Evolutionary conservation across 2,329 filamentous ascomycete genomes (phyloP).

Genomic region (Claviceps purpurea): DNA sequence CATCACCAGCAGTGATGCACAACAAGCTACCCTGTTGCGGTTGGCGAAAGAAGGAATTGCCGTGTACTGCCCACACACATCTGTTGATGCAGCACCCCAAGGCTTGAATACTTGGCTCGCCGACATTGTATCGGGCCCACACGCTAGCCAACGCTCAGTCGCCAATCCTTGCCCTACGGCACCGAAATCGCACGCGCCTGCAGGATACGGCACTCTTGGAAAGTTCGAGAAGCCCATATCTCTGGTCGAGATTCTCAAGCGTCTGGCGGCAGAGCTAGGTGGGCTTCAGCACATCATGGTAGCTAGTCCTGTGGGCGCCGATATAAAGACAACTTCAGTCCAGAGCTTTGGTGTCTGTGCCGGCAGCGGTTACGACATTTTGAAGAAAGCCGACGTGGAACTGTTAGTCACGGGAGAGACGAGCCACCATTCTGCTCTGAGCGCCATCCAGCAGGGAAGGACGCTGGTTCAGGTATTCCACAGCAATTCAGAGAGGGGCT

Average conservation of each 20-base stretch:
- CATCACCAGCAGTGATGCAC: constrained; percentile 69
- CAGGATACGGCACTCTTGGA: constrained; percentile 41
- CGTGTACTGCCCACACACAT: constrained; percentile 92
- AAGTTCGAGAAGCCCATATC: constrained; percentile 24
- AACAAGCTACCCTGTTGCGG: constrained; percentile 73
- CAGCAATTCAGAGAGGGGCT: constrained; percentile 82
- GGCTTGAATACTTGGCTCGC: constrained; percentile 93
- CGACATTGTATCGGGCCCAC: constrained; percentile 57
- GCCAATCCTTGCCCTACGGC: constrained; percentile 30
- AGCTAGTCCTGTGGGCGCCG: constrained; percentile 35
- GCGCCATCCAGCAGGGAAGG: constrained; percentile 70
- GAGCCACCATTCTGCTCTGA: constrained; percentile 81
- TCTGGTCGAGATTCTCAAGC: constrained; percentile 31
- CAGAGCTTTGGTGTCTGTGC: constrained; percentile 73
- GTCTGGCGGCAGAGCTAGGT: constrained; percentile 54
- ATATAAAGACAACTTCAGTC: constrained; percentile 31
- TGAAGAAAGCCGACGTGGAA: constrained; percentile 59
- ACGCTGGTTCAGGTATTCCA: constrained; percentile 81
- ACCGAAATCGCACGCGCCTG: constrained; percentile 29
- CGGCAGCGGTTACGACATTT: constrained; percentile 68
- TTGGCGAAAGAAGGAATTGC: constrained; percentile 79
- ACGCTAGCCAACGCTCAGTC: constrained; percentile 25
- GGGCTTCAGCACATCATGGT: constrained; percentile 43
- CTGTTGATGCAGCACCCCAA: constrained; percentile 71
- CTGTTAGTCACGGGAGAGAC: constrained; percentile 85